Conservation (phyloP, 352 stramenopile genomes). For the Phytophthora pisi region DNA sequence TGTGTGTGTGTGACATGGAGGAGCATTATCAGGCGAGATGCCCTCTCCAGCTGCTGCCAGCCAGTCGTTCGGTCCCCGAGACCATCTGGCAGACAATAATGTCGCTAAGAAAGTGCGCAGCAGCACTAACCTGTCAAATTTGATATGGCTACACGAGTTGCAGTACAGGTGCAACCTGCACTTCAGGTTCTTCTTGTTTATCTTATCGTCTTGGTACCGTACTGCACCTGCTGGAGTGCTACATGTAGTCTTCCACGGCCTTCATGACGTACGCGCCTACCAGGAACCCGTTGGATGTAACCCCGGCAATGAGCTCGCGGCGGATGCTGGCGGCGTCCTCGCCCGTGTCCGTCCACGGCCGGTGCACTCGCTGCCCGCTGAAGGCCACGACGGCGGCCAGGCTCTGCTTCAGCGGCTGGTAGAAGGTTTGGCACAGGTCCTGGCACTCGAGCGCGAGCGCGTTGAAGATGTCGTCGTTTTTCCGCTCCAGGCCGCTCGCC, state of each 20-base stretch:
- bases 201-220: no score
- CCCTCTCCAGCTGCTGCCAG: conserved; percentile 12
- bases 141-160: conserved; percentile 26
- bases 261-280: conserved; percentile 50
- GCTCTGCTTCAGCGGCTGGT: conserved; percentile 42
- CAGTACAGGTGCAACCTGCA: conserved; percentile 4
- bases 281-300: conserved; percentile 41
- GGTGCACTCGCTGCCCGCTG: conserved; percentile 45
- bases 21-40: conserved; percentile 30
- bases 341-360: conserved; percentile 48
- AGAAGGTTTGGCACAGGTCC: conserved; percentile 41
- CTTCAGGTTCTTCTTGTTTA: background rate
- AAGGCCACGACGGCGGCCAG: conserved; percentile 25
- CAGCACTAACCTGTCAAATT: background rate
- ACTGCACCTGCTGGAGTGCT: background rate
- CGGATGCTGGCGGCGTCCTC: conserved; percentile 36
- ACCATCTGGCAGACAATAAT: conserved; percentile 18
- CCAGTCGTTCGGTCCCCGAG: conserved; percentile 19
- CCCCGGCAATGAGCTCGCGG: conserved; percentile 47
- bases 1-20: conserved; percentile 18
- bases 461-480: conserved; percentile 61
- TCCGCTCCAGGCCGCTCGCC: conserved; percentile 38
- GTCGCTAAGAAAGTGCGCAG: conserved; percentile 10
- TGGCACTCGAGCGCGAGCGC: conserved; percentile 46
- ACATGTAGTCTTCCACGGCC: conserved; percentile 26